Percentiles rank a stretch among this genome's conserved stretches.
Evolutionary conservation across 169 alveolate genomes (phyloP).

Genomic region (Plasmodium adleri): DNA sequence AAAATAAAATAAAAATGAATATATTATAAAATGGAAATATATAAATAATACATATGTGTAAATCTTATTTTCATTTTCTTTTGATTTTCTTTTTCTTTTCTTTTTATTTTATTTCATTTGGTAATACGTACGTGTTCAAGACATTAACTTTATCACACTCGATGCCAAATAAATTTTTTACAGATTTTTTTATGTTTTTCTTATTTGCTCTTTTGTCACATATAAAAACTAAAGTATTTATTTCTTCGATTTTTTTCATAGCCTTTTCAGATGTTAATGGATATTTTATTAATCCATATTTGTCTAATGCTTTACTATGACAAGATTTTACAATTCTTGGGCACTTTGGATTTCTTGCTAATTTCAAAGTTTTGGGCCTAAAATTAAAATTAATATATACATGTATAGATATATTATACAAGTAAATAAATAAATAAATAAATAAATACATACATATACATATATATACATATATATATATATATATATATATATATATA

Average conservation of each 20-base stretch:
- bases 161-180: slow-evolving; percentile 93
- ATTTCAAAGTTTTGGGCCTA: slow-evolving; percentile 85
- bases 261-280: slow-evolving; percentile 99
- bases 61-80: neutral
- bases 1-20: slow-evolving; percentile 2
- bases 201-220: slow-evolving; percentile 95
- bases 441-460: no score
- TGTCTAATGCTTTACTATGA: slow-evolving; percentile 90
- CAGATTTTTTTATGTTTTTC: slow-evolving; percentile 95
- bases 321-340: slow-evolving; percentile 86
- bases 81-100: neutral
- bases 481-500: no score
- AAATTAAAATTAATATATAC: neutral
- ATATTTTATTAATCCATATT: slow-evolving; percentile 91
- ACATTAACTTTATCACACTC: slow-evolving; percentile 96
- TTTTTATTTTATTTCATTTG: neutral
- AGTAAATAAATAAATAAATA: no score
- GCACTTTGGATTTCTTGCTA: slow-evolving; percentile 92
- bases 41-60: neutral
- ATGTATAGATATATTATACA: neutral
- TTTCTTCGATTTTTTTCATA: slow-evolving; percentile 98
- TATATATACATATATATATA: no score
- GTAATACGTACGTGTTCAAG: slow-evolving; percentile 85
- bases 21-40: neutral
- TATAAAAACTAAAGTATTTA: slow-evolving; percentile 96